These are phyloP conservation scores for Ganoderma lucidum DNA, from an alignment of 1,284 basidiomycete genomes.

Conservation along the genomic window DNA sequence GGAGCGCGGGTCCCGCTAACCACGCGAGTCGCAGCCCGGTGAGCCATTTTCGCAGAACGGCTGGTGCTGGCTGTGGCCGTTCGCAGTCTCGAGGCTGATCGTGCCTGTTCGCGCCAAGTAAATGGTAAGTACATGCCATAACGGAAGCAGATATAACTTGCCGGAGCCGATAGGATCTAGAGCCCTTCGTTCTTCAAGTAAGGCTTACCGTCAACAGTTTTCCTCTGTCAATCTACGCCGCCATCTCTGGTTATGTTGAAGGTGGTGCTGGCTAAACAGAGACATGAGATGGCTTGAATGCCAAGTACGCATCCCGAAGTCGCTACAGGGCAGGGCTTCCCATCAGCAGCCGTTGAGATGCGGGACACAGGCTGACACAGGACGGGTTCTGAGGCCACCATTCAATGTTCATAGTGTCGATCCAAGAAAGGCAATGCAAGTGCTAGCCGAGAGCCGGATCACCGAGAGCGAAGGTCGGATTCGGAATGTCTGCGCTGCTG, in stretches of 20 bases:
- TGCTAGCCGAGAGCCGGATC: not conserved
- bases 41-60: not conserved
- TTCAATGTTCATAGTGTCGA: no score
- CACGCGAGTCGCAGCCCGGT: not conserved
- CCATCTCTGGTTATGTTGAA: not conserved
- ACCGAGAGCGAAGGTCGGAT: not conserved
- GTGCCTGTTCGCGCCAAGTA: not conserved
- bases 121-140: not conserved
- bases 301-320: not conserved
- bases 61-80: not conserved
- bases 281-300: not conserved
- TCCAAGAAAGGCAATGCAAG: not conserved
- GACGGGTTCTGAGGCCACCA: not conserved
- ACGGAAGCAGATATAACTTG: not conserved
- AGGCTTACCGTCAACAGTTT: not conserved
- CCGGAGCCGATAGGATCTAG: not conserved
- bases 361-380: not conserved
- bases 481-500: not conserved
- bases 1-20: no score
- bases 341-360: not conserved
- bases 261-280: not conserved
- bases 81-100: slow-evolving; percentile 1
- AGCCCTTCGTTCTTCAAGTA: not conserved
- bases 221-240: not conserved
- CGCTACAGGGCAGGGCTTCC: not conserved